Evolutionary conservation across 2,329 filamentous ascomycete genomes (phyloP), one percentile per base, ranked within the genome.

Genomic region (Xylaria sp.): DNA sequence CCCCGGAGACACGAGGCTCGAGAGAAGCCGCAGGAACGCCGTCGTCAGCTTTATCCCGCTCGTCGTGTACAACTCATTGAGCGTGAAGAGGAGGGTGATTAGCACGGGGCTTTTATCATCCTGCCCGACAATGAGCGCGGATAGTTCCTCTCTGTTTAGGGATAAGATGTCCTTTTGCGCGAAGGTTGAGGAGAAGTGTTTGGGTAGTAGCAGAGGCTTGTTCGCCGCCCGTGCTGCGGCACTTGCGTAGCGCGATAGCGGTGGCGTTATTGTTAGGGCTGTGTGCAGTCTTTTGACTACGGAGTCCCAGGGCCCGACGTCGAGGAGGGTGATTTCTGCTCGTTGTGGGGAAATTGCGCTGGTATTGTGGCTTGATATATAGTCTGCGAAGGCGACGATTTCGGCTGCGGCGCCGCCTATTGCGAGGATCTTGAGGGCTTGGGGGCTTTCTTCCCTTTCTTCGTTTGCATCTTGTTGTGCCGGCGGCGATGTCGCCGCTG

Each of bases 41-140:
- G 94, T 96, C 0, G 94, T 92, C 69, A 88, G 87, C 2, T 88
- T 82, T 50, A 88, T 81, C 23, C 93, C 86, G 1, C 89, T 92
- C 0, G 86, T 82, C 0, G 91, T 90, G 80, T 97, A 98, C 0
- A 99, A 87, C 78, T 99, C 95, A 76, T 98, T 98, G 49, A 98
- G 84, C 0, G 94, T 97, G 81, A 98, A 99, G 78, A 98, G 87
- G 12, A 98, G 79, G 0, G 94, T 97, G 14, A 96, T 81, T 0
- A 97, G 78, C 3, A 83, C 69, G 9, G 84, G 79, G 0, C 64
- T 59, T 9, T 33, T 21, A 4, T 12, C n/a, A 14, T 17, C 23
- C n/a, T 4, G 23, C 2, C 33, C 31, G 6, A 7, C 19, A 73
- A 80, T 52, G 0, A 79, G 61, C 2, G 66, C 49, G 0, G 69